These are phyloP conservation scores for Castanopsis chinensis DNA, from an alignment of 306 rosid genomes.

Conservation along the genomic window DNA sequence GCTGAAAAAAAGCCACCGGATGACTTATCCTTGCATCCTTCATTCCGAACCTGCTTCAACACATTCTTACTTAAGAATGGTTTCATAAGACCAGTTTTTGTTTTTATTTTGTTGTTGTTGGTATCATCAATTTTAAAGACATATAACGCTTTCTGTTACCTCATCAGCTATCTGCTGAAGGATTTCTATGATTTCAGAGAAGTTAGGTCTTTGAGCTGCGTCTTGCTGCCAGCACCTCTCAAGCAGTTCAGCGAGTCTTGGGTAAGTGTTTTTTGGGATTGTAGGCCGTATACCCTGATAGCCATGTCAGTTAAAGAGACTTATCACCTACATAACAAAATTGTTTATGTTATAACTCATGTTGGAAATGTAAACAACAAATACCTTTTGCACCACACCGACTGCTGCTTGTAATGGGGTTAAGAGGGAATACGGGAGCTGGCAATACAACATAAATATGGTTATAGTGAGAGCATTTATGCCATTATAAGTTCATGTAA, in stretches of 20 bases:
- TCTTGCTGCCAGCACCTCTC: slow-evolving; percentile 91
- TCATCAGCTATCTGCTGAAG: slow-evolving; percentile 69
- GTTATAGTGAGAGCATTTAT: slow-evolving; percentile 13
- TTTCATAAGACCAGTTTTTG: background rate
- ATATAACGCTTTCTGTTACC: slow-evolving; percentile 37
- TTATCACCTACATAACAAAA: slow-evolving; percentile 8
- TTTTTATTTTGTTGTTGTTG: background rate
- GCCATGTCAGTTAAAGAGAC: slow-evolving; percentile 22
- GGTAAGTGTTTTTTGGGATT: slow-evolving; percentile 71
- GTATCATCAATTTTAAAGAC: background rate
- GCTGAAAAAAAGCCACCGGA: slow-evolving; percentile 67
- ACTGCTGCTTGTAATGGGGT: slow-evolving; percentile 99
- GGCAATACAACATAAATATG: slow-evolving; percentile 28
- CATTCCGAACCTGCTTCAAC: slow-evolving; percentile 48
- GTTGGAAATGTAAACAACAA: slow-evolving; percentile 15
- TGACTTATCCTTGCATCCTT: slow-evolving; percentile 52
- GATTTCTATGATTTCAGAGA: slow-evolving; percentile 67
- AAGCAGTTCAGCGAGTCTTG: slow-evolving; percentile 72
- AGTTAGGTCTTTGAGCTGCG: slow-evolving; percentile 70
- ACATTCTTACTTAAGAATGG: slow-evolving; percentile 13
- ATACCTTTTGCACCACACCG: slow-evolving; percentile 98
- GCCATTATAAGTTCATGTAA: slow-evolving; percentile 1
- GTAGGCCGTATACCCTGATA: slow-evolving; percentile 77
- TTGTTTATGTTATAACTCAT: background rate
- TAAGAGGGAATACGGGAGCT: slow-evolving; percentile 85